phyloP scores from a whole-genome alignment of 768 basidiomycete species.

The Rhodotorula paludigena region DNA sequence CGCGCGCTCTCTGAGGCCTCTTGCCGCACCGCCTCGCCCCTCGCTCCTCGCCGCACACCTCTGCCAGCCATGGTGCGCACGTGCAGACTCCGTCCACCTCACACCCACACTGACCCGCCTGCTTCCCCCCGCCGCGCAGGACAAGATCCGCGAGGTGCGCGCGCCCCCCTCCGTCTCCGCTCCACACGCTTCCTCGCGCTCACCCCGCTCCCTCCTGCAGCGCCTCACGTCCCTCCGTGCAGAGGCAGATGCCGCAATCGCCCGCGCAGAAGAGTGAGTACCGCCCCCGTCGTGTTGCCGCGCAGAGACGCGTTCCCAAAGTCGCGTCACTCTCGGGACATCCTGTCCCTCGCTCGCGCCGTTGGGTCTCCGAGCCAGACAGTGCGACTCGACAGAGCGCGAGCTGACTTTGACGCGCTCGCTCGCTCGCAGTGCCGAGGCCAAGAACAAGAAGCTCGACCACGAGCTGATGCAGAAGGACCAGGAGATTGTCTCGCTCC shows the following conservation, averaged over 20 bases:
- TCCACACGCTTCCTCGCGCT: constrained; percentile 7
- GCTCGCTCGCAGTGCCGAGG: constrained; percentile 57
- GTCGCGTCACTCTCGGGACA: background rate
- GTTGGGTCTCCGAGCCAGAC: background rate
- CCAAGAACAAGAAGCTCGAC: constrained; percentile 44
- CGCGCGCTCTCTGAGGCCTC: too few relatives aligned
- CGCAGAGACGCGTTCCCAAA: background rate
- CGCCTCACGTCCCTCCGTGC: constrained; percentile 63
- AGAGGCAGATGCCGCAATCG: constrained; percentile 75
- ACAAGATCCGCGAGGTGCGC: constrained; percentile 54
- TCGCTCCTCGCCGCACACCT: background rate
- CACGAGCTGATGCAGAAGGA: constrained; percentile 66
- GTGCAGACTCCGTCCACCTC: background rate
- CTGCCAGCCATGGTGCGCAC: background rate
- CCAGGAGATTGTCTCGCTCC: constrained; percentile 75
- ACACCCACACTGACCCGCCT: background rate
- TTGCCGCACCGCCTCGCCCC: background rate
- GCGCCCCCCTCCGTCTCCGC: background rate
- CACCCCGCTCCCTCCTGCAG: constrained; percentile 34
- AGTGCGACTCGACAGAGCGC: background rate
- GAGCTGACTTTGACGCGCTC: background rate
- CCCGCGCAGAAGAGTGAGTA: constrained; percentile 65
- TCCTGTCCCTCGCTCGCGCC: background rate
- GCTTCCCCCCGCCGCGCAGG: constrained; percentile 44
- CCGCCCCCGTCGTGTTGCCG: background rate